Base-by-base conservation (phyloP, 1,284 basidiomycete genomes). In the Pseudozyma hubeiensis region DNA sequence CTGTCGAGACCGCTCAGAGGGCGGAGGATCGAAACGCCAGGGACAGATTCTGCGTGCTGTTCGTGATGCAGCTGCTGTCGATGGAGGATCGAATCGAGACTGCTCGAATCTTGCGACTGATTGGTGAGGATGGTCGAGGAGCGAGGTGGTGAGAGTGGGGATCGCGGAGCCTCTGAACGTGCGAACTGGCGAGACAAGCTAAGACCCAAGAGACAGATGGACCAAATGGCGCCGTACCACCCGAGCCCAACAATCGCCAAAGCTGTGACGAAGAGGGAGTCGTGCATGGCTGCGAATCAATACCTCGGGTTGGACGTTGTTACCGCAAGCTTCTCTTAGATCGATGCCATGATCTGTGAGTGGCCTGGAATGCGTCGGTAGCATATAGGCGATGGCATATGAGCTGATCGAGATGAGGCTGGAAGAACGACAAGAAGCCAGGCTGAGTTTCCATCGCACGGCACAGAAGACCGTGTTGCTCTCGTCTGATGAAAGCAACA, bases 161-260 rank as follows among this genome's bases (percentile, higher is more conserved):
- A 68, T 16, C 59, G 46, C 16, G 65, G 74, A 35, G 59, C 53
- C 7, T 67, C 54, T n/a, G 64, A 34, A n/a, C 49, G 43, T 45
- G 49, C 63, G 37, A 53, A 49, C 17, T 53, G 45, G 8, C 49
- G 49, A 0, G 62, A 47, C 5, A 72, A 87, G 48, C 87, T 82
- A 77, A 92, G 92, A 7, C 94, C 95, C 11, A 95, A 80, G 0
- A 94, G 83, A 40, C 91, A 89, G 31, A 97, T 83, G 7, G 86
- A 85, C 91, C 92, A 95, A 48, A 97, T 82, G 34, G 88, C 81
- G 5, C 85, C 64, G 83, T 93, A 97, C 90, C 93, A 93, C 14
- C 86, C 85, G 17, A 92, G 77, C 34, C 53, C 61, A 5, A 67
- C 39, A 11, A 57, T 48, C 2, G 68, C 68, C 5, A 66, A 17